phyloP scores from a whole-genome alignment of 2,329 filamentous ascomycete genomes.

The Epicoccum nigrum region DNA sequence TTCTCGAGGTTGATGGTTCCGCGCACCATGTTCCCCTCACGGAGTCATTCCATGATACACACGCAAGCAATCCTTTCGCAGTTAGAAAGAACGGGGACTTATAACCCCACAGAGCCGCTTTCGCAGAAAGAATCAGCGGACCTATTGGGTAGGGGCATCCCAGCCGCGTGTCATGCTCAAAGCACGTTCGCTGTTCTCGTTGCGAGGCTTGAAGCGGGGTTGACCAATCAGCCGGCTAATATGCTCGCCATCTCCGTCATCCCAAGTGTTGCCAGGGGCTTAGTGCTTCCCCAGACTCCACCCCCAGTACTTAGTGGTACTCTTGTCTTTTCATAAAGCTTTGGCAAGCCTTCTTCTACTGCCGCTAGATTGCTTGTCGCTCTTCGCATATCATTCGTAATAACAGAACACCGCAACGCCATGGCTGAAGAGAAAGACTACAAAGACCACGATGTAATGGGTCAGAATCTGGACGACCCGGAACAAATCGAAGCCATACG shows the following conservation, averaged over 20 bases:
- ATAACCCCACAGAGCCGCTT: no score
- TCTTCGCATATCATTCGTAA: neutral
- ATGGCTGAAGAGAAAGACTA: conserved; percentile 11
- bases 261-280: neutral
- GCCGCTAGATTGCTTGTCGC: neutral
- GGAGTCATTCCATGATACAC: no score
- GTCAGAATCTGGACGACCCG: conserved; percentile 5
- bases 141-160: neutral
- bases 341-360: conserved; percentile 9
- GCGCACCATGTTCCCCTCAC: no score
- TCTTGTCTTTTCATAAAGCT: conserved; percentile 9
- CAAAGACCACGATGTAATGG: conserved; percentile 10
- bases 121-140: no score
- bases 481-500: conserved; percentile 22
- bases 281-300: conserved; percentile 11
- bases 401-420: neutral
- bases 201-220: conserved; percentile 9
- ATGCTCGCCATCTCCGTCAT: conserved; percentile 14
- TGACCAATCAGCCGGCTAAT: neutral
- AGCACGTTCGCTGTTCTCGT: neutral
- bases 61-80: no score
- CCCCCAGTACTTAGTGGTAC: conserved; percentile 3
- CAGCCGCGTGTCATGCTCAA: neutral
- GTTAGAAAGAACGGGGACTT: no score
- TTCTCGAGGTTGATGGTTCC: no score